Evolutionary conservation across 805 yeast genomes (phyloP), one percentile per base, ranked within the genome.

Genomic region (Metschnikowia aberdeeniae): DNA sequence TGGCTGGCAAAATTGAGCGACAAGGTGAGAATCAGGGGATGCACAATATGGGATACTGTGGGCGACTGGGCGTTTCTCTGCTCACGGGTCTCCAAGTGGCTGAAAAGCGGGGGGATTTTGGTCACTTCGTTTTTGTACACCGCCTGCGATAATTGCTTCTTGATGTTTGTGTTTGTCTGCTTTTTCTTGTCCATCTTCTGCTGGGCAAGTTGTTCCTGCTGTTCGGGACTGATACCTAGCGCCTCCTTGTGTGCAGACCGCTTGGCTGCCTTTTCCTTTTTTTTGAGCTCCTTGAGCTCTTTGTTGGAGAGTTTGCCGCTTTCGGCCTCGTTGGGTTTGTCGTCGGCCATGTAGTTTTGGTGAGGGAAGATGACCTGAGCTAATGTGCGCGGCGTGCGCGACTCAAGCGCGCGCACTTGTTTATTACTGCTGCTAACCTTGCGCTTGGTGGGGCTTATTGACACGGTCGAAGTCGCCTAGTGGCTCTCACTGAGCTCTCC

Each of bases 211-310:
- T 59, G 66, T 44, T 72, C 59, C 61, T 77, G 69, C 59, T 70
- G 66, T 66, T 73, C 66, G 50, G 72, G 66, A 55, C 74, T 46
- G 36, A 80, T 77, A 29, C 84, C 89, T 41, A 72, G 76, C 6
- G 81, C 83, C 53, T 77, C 86, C 60, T 87, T 89, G 52, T 82
- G 80, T 2, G 96, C 96, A 2, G 96, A 93, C 62, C 98, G 76
- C 62, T 88, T 87, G 33, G 93, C 95, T 11, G 93, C 93, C 67
- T 92, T 90, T 59, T 89, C 96, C 56, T 80, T 80, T 72, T 89
- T 90, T 62, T 89, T 87, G 62, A 82, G 70, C 56, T 88, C 97
- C 63, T 90, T 90, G 50, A 88, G 72, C 63, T 90, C 95, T 57
- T 89, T 89, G 53, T 87, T 87, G 8, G 86, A 66, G 36, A 84